A percentile compares a stretch with the other conserved stretches of the same genome.
These are phyloP conservation scores for Vitis labrusca DNA, from an alignment of 164 flowering plant species.

Conservation along the genomic window DNA sequence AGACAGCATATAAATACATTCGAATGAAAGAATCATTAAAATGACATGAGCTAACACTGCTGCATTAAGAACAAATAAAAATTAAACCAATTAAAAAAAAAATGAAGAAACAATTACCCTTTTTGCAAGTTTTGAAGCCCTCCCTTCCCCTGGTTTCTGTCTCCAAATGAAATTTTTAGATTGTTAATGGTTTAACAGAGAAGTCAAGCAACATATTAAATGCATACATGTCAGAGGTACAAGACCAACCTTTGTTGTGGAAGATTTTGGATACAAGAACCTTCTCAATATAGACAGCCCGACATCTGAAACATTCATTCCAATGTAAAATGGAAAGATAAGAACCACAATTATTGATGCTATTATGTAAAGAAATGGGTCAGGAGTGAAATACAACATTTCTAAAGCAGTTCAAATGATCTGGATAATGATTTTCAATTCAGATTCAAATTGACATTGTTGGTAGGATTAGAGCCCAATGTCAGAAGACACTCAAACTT, in stretches of 20 bases:
- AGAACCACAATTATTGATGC: no score
- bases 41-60: neutral
- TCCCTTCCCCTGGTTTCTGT: conserved; percentile 67
- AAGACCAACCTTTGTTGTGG: conserved; percentile 51
- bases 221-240: conserved; percentile 9
- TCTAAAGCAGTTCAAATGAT: no score
- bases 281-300: conserved; percentile 87
- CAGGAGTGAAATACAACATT: no score
- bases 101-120: conserved; percentile 49
- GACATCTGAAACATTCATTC: conserved; percentile 60
- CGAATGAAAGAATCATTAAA: neutral
- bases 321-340: neutral
- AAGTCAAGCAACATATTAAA: neutral
- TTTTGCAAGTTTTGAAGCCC: conserved; percentile 84
- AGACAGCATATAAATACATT: neutral
- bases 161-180: conserved; percentile 37
- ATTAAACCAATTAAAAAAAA: neutral
- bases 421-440: no score
- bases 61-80: neutral
- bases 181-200: conserved; percentile 23
- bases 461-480: no score
- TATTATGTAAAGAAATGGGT: no score
- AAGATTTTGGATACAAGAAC: conserved; percentile 69
- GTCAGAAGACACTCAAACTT: no score
- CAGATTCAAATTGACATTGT: no score